These are phyloP conservation scores for Jamesozyma hellenica DNA, from an alignment of 805 yeast species.

Conservation along the genomic window DNA sequence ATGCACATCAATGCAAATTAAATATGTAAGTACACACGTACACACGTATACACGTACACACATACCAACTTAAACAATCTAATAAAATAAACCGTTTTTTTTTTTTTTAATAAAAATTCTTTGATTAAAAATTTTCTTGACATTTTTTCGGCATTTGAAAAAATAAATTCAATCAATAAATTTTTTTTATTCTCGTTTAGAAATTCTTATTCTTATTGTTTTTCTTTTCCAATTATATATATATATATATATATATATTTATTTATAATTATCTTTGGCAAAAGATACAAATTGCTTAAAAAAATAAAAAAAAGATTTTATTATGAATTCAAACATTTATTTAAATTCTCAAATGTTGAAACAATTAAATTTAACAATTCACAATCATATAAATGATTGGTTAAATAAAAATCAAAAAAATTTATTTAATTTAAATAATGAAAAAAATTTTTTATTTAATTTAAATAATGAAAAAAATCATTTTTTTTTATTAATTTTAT, in stretches of 20 bases:
- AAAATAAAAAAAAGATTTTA: neutral
- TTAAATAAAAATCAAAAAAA: constrained; percentile 47
- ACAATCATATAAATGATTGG: constrained; percentile 48
- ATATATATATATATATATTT: neutral
- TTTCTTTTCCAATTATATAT: no score
- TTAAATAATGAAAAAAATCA: constrained; percentile 1
- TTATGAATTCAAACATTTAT: constrained; percentile 8
- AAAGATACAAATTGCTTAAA: neutral
- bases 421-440: neutral
- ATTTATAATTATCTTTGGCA: neutral
- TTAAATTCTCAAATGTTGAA: constrained; percentile 21
- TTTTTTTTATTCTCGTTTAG: no score
- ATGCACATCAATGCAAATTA: constrained; percentile 65
- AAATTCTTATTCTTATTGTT: no score
- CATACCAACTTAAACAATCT: no score
- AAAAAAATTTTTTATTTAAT: neutral
- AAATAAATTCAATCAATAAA: no score
- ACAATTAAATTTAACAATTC: constrained; percentile 21
- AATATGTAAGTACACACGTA: neutral
- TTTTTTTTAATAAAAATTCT: no score
- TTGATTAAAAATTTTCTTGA: no score
- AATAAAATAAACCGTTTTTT: no score
- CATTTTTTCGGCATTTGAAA: no score
- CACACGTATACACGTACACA: no score
- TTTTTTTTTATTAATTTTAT: constrained; percentile 1